Evolutionary conservation across 1,284 basidiomycete species (phyloP), one percentile per base, ranked within the genome.

Genomic region (Microbotryomycetes sp.): DNA sequence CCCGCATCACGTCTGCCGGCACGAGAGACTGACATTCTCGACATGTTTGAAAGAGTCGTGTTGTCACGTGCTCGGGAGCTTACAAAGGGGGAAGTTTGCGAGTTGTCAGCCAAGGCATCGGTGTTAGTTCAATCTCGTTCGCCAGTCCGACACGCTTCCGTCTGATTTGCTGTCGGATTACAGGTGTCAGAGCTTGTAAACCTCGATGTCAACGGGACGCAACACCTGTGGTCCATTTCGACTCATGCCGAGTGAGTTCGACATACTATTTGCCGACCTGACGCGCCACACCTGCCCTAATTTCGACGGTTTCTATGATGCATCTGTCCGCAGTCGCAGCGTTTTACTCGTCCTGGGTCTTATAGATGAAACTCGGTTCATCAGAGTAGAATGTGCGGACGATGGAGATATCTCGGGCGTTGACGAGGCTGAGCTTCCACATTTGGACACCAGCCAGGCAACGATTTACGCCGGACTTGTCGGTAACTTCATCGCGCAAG

Each of bases 1-100:
- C n/a, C 26, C 15, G n/a, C 22, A 28, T 26, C 28, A 49, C 51
- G 30, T 57, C 52, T 51, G 42, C 22, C 62, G n/a, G n/a, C n/a
- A n/a, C n/a, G n/a, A n/a, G n/a, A n/a, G n/a, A n/a, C n/a, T n/a
- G n/a, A n/a, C n/a, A n/a, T n/a, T n/a, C n/a, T n/a, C n/a, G n/a
- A 30, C 51, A 54, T 58, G 46, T 58, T 62, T 52, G 66, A 7
- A 72, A 89, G 85, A 82, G 82, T 15, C 85, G 92, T 73, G 82
- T 97, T 51, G 83, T 97, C 3, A 88, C 92, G 0, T 92, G 90
- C 66, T 94, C 92, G 2, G 94, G 94, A 2, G 87, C 86, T 0
- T 82, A 82, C 22, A 90, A 85, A 64, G 83, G 84, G 0, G 92
- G 93, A 6, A 86, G 87, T 12, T 73, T 98, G 9, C 85, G 89